These are phyloP conservation scores for Sugiyamaella qingdaonensis DNA, from an alignment of 805 yeast genomes.

Conservation along the genomic window DNA sequence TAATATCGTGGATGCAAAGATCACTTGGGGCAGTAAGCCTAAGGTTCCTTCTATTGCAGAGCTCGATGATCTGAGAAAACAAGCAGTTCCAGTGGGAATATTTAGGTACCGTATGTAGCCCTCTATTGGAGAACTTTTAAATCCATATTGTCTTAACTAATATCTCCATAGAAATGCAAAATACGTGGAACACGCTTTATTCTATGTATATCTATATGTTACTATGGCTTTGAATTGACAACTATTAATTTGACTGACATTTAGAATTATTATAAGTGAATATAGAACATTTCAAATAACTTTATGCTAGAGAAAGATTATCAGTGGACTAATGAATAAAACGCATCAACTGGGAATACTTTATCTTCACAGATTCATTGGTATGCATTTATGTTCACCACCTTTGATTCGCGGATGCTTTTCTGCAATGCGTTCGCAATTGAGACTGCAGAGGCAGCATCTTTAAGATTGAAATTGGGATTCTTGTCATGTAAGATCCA, in stretches of 20 bases:
- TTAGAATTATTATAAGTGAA: no score
- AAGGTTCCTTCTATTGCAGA: background rate
- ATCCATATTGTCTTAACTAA: no score
- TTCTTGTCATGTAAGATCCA: slow-evolving; percentile 15
- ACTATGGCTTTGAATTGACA: no score
- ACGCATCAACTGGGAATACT: no score
- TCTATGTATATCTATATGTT: no score
- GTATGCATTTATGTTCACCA: background rate
- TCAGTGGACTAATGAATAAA: no score
- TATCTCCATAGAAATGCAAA: no score
- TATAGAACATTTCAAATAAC: background rate
- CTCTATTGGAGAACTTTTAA: no score
- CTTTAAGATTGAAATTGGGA: slow-evolving; percentile 17
- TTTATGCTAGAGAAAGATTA: no score
- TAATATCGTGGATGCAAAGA: background rate
- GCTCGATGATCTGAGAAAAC: background rate
- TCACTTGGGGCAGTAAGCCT: background rate
- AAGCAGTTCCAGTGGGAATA: background rate
- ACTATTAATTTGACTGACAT: no score
- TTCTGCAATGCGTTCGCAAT: slow-evolving; percentile 8
- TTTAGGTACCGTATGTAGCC: background rate
- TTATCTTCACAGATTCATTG: no score
- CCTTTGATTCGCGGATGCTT: background rate
- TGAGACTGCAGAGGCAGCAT: slow-evolving; percentile 22
- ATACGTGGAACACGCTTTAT: no score